Evolutionary conservation across 192 early-diverging fungal genomes (phyloP), one percentile per base, ranked within the genome.

Genomic region (Dissophora globulifera): DNA sequence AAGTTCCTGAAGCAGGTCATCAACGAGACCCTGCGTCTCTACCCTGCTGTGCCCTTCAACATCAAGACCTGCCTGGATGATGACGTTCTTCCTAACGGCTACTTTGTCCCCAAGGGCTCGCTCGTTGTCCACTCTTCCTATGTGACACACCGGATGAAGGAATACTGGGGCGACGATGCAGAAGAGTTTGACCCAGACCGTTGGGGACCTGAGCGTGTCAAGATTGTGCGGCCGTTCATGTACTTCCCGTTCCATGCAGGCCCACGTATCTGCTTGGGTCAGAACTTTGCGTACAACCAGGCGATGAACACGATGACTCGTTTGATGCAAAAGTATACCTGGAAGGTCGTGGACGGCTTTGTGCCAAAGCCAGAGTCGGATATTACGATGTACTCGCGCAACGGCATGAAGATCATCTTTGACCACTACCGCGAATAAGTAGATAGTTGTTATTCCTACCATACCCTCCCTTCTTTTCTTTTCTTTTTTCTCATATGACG

Each of bases 1-100:
- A 80, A 83, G 27, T 83, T 71, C 51, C 52, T 86, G 26, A 88
- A 84, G 45, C 81, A 83, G 16, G 82, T 88, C 25, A 78, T 88
- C 53, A 70, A 86, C 35, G 88, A 90, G 48, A 83, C 87, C 4
- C 57, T 84, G 62, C 72, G 86, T 47, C 45, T 87, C 8, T 64
- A 82, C 50, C 81, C 87, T 10, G 69, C 84, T 35, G 74, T 81
- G 10, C 63, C 83, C 62, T 75, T 75, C 46, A 76, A 66, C 30
- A 68, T 76, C 33, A 70, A 78, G 72, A 69, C 50, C 19, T 58
- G 31, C 48, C 63, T 55, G 19, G 62, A 68, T 6, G 74, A 81
- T 32, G 80, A 81, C 50, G 60, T 68, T n/a, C 33, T 81, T 8
- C 63, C 76, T 16, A 62, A 67, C 4, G 80, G 72, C 0, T 65